A percentile compares a stretch with the other conserved stretches of the same genome.
Evolutionary conservation across 2,329 filamentous ascomycete genomes (phyloP).

Genomic region (Pestalotiopsis sp.): DNA sequence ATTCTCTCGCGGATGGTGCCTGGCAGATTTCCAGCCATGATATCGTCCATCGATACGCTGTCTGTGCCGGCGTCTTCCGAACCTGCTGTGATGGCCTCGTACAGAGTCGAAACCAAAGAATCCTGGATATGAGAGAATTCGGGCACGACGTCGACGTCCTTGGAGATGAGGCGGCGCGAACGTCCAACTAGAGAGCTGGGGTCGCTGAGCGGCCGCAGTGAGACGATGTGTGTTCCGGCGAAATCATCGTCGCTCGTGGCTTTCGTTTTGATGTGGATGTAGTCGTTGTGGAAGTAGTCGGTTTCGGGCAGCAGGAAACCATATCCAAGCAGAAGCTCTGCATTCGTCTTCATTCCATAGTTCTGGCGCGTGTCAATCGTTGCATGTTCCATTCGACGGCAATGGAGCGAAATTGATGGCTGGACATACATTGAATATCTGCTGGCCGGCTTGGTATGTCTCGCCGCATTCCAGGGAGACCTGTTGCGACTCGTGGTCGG

Average conservation of each 20-base stretch:
- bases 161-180: conserved; percentile 36
- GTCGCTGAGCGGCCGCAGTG: conserved; percentile 48
- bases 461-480: conserved; percentile 46
- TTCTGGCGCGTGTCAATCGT: conserved; percentile 58
- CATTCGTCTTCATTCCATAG: conserved; percentile 74
- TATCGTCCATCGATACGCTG: conserved; percentile 31
- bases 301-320: conserved; percentile 57
- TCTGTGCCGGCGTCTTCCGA: conserved; percentile 13
- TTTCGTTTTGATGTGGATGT: conserved; percentile 55
- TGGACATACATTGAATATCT: conserved; percentile 38
- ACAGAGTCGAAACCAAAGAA: conserved; percentile 52
- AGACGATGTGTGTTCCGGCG: conserved; percentile 42
- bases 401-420: background rate
- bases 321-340: conserved; percentile 65
- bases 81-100: conserved; percentile 30
- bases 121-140: conserved; percentile 53
- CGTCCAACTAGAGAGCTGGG: conserved; percentile 48
- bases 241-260: conserved; percentile 28
- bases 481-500: conserved; percentile 35
- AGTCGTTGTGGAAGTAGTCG: conserved; percentile 56
- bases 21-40: conserved; percentile 45
- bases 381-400: background rate
- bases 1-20: conserved; percentile 38
- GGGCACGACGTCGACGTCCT: conserved; percentile 33
- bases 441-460: conserved; percentile 49